Conservation (phyloP, 2,329 filamentous ascomycete genomes). For the Penicillium sp. region DNA sequence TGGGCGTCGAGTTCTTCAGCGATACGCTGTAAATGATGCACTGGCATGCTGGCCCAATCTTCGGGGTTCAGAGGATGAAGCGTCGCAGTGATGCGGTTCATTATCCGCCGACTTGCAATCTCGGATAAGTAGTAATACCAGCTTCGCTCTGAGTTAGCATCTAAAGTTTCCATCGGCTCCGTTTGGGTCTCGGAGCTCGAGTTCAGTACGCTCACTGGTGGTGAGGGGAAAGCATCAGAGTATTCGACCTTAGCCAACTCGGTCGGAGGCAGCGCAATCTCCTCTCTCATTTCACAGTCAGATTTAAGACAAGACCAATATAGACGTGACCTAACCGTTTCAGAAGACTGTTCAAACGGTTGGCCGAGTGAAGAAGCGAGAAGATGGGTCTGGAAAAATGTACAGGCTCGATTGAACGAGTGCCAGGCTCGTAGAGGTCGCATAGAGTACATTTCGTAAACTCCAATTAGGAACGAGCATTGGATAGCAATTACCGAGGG, state of each 20-base stretch:
- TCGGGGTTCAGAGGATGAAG: not conserved
- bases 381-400: not conserved
- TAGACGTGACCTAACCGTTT: not conserved
- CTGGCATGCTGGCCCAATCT: too few relatives aligned
- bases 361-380: not conserved
- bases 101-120: not conserved
- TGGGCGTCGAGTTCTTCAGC: too few relatives aligned
- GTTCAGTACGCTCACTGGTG: not conserved
- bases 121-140: constrained; percentile 6
- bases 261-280: not conserved
- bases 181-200: not conserved
- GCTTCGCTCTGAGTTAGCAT: not conserved
- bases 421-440: constrained; percentile 1
- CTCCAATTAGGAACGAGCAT: not conserved
- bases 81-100: not conserved
- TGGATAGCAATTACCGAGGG: not conserved
- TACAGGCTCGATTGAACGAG: constrained; percentile 4
- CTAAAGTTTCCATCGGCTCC: not conserved
- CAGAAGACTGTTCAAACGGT: not conserved
- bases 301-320: constrained; percentile 8
- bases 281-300: constrained; percentile 6
- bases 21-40: too few relatives aligned
- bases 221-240: constrained; percentile 1
- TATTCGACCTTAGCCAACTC: constrained; percentile 1
- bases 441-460: constrained; percentile 6